phyloP scores from a whole-genome alignment of 1,284 basidiomycete species.

The Cutaneotrichosporon sp. region DNA sequence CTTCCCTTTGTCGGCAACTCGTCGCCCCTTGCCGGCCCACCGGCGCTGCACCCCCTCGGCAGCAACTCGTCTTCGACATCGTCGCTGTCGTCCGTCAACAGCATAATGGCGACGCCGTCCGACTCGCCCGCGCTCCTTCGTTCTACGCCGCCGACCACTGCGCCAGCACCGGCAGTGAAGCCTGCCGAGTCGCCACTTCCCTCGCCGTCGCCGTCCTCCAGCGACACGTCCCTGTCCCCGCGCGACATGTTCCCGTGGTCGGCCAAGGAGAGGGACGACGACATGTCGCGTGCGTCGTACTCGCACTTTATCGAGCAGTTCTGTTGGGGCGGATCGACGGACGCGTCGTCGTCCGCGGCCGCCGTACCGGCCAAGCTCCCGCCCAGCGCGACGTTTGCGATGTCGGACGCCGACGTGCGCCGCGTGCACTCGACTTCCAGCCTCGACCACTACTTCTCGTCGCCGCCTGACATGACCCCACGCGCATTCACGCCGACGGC shows the following conservation, averaged over 20 bases:
- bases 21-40: conserved; percentile 3
- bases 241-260: conserved; percentile 26
- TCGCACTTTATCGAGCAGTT: conserved; percentile 47
- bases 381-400: conserved; percentile 12
- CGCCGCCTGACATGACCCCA: conserved; percentile 18
- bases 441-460: conserved; percentile 39
- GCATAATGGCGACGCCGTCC: conserved; percentile 9
- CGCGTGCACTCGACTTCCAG: conserved; percentile 31
- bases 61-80: conserved; percentile 11
- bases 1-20: conserved; percentile 9
- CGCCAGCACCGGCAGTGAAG: not conserved
- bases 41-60: conserved; percentile 5
- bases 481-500: conserved; percentile 14
- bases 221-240: conserved; percentile 26
- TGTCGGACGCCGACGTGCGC: conserved; percentile 2
- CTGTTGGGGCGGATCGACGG: conserved; percentile 14
- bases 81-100: conserved; percentile 9
- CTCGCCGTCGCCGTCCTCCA: conserved; percentile 22
- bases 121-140: conserved; percentile 11
- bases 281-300: conserved; percentile 35
- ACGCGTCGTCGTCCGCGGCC: conserved; percentile 12
- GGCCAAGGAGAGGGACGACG: conserved; percentile 21
- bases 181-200: conserved; percentile 25
- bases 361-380: conserved; percentile 29
- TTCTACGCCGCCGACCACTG: not conserved